phyloP scores from a whole-genome alignment of 352 stramenopile species.

The Pythium aquatile region DNA sequence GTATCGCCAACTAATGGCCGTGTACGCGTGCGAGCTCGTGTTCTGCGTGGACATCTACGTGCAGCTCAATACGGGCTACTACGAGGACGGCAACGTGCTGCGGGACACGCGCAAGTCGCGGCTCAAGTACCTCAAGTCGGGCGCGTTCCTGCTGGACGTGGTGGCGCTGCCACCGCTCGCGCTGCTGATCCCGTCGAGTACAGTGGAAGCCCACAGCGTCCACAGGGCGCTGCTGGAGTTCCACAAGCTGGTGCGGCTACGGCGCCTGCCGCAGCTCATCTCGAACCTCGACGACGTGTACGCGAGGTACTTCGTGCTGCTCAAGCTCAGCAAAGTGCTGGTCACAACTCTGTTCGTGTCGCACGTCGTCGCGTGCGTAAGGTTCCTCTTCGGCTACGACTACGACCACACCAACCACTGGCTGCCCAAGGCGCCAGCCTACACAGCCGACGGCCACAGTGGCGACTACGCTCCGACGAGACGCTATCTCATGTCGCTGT shows the following conservation, averaged over 20 bases:
- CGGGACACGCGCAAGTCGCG: constrained; percentile 53
- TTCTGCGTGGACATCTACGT: constrained; percentile 70
- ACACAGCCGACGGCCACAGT: background rate
- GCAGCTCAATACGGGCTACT: constrained; percentile 73
- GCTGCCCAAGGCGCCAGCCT: constrained; percentile 31
- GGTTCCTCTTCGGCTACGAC: constrained; percentile 54
- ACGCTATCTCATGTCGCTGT: constrained; percentile 58
- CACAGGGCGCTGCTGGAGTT: constrained; percentile 38
- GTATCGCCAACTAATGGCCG: constrained; percentile 27
- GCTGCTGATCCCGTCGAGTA: constrained; percentile 27
- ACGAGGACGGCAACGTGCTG: constrained; percentile 66
- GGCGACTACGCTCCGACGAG: constrained; percentile 14
- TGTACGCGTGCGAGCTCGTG: constrained; percentile 58
- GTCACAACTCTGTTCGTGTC: constrained; percentile 45
- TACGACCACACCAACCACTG: constrained; percentile 41
- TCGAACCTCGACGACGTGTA: constrained; percentile 67
- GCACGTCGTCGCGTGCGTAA: constrained; percentile 52
- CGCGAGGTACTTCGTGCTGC: constrained; percentile 48
- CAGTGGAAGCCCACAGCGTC: background rate
- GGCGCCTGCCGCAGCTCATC: constrained; percentile 48
- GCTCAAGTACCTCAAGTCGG: constrained; percentile 60
- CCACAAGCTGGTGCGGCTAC: constrained; percentile 54
- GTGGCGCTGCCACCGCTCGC: constrained; percentile 49
- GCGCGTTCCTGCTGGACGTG: constrained; percentile 50
- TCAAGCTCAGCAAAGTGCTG: constrained; percentile 63